Base-by-base conservation (phyloP, 1,284 basidiomycete genomes). In the Rhodotorula mucilaginosa region DNA sequence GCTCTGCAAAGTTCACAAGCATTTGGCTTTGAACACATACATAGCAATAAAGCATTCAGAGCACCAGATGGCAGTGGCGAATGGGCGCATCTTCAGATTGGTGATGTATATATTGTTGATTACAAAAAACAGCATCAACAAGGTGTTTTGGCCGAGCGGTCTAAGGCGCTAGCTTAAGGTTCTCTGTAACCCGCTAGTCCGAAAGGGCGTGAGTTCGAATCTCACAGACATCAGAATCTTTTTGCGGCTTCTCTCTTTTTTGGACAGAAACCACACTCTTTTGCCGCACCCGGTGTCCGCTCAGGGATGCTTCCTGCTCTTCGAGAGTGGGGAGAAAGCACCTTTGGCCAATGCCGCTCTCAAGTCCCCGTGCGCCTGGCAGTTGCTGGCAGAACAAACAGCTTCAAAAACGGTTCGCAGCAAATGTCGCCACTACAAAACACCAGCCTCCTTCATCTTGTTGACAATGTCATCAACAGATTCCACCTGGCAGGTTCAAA, bases 401-500 rank as follows among this genome's bases (percentile, higher is more conserved):
- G 39, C 12, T 44, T 44, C 39, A 44, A 44, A 44, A 44, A 29
- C 16, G 26, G 7, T 15, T 16, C 26, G 18, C 26, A 57, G 26
- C 56, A 58, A 58, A 44, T 31, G 5, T 39, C 23, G n/a, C 23
- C 23, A 46, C 13, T 15, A 34, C 44, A 34, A 26, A 31, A 23
- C 60, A 31, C 75, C 75, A 8, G 73, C 73, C 64, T 76, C 92
- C 84, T 93, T 95, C 74, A 99, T 86, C 84, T 93, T 97, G 57
- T 84, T 85, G 16, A 98, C 87, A 31, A 99, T 85, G 82, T 97
- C 92, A 78, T 97, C 93, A 2, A 99, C 94, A 66, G 84, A 89
- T 72, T 86, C 88, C 62, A 91, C 89, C 89, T 90, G 76, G 39
- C 16, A 23, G 18, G 21, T 29, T 31, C 61, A 15, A n/a, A 6